Evolutionary conservation across 495 filamentous ascomycete genomes (phyloP).

Genomic region (Trichoderma gamsii): DNA sequence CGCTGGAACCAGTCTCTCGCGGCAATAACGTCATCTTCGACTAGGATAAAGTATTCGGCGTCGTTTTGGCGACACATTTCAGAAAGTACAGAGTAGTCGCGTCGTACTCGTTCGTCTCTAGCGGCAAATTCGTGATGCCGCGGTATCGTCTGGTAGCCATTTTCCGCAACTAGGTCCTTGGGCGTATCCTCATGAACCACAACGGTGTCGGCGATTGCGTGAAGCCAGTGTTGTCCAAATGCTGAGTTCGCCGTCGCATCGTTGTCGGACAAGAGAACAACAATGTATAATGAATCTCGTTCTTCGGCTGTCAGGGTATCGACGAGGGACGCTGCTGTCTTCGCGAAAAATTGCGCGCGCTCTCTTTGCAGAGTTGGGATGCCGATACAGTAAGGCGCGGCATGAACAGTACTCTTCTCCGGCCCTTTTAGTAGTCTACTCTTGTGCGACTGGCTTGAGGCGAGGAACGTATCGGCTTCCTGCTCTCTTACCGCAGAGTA

Average conservation of each 20-base stretch:
- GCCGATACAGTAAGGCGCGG: constrained; percentile 25
- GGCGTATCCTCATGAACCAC: constrained; percentile 34
- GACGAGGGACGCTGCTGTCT: constrained; percentile 46
- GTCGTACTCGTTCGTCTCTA: constrained; percentile 4
- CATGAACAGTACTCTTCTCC: constrained; percentile 7
- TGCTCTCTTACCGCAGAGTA: constrained; percentile 14
- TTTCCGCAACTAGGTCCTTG: background rate
- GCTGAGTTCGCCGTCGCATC: constrained; percentile 44
- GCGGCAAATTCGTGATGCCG: background rate
- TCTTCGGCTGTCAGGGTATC: constrained; percentile 43
- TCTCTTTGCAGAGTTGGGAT: constrained; percentile 28
- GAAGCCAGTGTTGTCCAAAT: constrained; percentile 45
- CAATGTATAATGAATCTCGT: constrained; percentile 41
- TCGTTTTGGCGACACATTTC: constrained; percentile 41
- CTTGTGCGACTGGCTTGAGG: background rate
- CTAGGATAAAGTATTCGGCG: constrained; percentile 45
- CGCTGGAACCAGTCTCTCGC: constrained; percentile 46
- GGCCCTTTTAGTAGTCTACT: background rate
- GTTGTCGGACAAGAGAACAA: constrained; percentile 48
- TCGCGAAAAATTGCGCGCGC: constrained; percentile 38
- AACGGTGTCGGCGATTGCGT: constrained; percentile 40
- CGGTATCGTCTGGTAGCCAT: constrained; percentile 8
- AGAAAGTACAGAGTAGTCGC: constrained; percentile 46
- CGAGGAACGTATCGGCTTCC: constrained; percentile 14
- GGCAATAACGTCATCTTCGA: constrained; percentile 53